A percentile compares a stretch with the other conserved stretches of the same genome.
Evolutionary conservation across 345 rosid species (phyloP).

Genomic region (Gossypioides kirkii): DNA sequence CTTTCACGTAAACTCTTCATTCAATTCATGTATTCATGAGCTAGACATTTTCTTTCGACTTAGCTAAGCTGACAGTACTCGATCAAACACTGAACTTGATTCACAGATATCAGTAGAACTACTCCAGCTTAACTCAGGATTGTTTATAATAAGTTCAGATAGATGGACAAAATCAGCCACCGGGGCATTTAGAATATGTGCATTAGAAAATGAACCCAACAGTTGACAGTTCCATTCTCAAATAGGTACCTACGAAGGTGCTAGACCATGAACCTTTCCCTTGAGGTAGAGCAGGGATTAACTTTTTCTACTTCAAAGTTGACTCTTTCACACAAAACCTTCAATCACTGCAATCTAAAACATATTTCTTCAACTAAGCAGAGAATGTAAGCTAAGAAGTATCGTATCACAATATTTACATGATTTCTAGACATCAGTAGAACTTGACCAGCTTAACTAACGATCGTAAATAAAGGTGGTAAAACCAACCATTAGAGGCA

Average conservation of each 20-base stretch:
- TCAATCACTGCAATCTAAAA: not conserved
- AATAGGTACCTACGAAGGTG: not conserved
- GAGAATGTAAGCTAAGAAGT: not conserved
- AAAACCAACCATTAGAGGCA: slow-evolving; percentile 1
- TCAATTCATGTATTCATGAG: not conserved
- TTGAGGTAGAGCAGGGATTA: not conserved
- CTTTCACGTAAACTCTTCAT: not conserved
- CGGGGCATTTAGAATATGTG: not conserved
- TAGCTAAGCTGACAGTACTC: not conserved
- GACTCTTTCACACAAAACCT: not conserved
- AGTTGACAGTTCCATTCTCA: not conserved
- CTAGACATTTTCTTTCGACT: not conserved
- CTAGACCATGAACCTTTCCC: not conserved
- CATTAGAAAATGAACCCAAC: not conserved
- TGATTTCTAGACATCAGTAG: not conserved
- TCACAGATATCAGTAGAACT: not conserved
- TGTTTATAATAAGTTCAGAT: not conserved
- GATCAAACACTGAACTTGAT: not conserved
- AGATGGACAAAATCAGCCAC: not conserved
- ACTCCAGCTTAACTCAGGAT: not conserved
- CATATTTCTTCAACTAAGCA: not conserved
- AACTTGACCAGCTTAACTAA: not conserved
- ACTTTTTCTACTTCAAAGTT: not conserved
- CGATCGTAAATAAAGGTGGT: not conserved
- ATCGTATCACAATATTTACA: not conserved